Evolutionary conservation across 1,284 basidiomycete species (phyloP).

Genomic region (Xanthoconium separans): DNA sequence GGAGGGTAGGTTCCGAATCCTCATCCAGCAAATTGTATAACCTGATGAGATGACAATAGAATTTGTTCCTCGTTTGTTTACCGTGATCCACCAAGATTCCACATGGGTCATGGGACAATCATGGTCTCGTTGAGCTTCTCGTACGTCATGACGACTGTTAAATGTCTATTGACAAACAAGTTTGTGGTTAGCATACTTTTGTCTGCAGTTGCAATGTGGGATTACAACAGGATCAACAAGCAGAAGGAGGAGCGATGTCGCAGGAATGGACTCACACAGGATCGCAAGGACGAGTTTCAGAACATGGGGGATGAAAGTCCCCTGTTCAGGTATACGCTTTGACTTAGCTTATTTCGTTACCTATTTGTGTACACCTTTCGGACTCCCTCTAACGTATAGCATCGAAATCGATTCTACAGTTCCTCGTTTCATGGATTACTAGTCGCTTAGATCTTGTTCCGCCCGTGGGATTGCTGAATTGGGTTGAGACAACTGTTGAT

Average conservation of each 20-base stretch:
- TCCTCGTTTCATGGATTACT: background rate
- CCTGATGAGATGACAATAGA: slow-evolving; percentile 17
- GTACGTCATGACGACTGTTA: slow-evolving; percentile 18
- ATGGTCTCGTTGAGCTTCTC: slow-evolving; percentile 46
- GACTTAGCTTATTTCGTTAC: slow-evolving; percentile 3
- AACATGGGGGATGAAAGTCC: slow-evolving; percentile 48
- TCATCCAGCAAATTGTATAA: background rate
- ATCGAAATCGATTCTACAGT: background rate
- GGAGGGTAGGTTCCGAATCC: slow-evolving; percentile 39
- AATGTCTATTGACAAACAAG: slow-evolving; percentile 1
- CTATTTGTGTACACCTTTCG: background rate
- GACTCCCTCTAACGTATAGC: background rate
- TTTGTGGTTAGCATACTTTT: slow-evolving; percentile 24
- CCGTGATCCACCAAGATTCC: slow-evolving; percentile 43
- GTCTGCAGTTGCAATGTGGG: slow-evolving; percentile 37
- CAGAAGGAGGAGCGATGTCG: background rate
- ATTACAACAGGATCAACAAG: slow-evolving; percentile 34
- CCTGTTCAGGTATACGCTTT: slow-evolving; percentile 39
- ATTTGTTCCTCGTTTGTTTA: slow-evolving; percentile 43
- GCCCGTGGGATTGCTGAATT: too few relatives aligned
- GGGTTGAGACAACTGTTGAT: too few relatives aligned
- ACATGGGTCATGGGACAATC: slow-evolving; percentile 48
- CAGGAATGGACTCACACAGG: background rate
- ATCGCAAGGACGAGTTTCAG: slow-evolving; percentile 33
- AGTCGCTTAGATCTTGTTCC: background rate